Conservation (phyloP, 805 yeast species). For the Wickerhamiella brachini region DNA sequence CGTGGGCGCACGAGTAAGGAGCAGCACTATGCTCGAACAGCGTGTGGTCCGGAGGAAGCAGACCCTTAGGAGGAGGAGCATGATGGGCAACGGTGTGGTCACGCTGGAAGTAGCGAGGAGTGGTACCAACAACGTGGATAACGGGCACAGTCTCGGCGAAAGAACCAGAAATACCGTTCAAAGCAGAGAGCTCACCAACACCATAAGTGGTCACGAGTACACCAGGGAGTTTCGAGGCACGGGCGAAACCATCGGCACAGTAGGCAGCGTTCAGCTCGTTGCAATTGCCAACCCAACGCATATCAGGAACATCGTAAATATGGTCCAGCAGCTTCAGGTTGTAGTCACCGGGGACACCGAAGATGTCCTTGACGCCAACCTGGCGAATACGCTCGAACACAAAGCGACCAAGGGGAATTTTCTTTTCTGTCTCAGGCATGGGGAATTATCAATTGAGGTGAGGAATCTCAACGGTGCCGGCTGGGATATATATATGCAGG, state of each 20-base stretch:
- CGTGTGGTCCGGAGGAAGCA: conserved; percentile 44
- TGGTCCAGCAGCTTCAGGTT: conserved; percentile 29
- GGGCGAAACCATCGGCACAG: conserved; percentile 80
- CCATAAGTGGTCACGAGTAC: conserved; percentile 67
- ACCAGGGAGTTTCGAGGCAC: conserved; percentile 49
- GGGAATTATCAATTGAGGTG: neutral
- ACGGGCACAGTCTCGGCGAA: conserved; percentile 70
- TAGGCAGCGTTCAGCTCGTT: conserved; percentile 85
- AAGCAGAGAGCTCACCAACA: conserved; percentile 77
- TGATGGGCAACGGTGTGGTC: conserved; percentile 27
- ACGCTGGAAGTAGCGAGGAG: conserved; percentile 30
- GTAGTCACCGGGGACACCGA: conserved; percentile 36
- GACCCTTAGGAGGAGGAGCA: conserved; percentile 23
- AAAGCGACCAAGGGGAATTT: conserved; percentile 20
- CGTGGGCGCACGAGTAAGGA: conserved; percentile 43
- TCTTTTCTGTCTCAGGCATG: neutral
- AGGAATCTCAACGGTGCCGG: neutral
- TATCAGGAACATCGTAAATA: conserved; percentile 27
- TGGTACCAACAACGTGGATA: conserved; percentile 75
- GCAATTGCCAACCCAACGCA: conserved; percentile 72
- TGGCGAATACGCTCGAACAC: conserved; percentile 24
- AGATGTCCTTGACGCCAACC: conserved; percentile 24
- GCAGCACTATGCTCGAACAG: conserved; percentile 52
- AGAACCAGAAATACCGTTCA: conserved; percentile 74
- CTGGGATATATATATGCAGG: neutral